Conservation (phyloP, 176 grass and related monocot species). For the Hordeum vulgare region MorexV3_pseudomolecules_assembly NC_058522.1:566290253-566290752, state of each 20-base stretch:
- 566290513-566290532: background rate
- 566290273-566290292: too few species aligned
- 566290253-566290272: slow-evolving; percentile 38
- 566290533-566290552: background rate
- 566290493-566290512: background rate
- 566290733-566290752: too few species aligned
- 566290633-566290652: background rate
- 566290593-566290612: background rate
- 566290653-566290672: background rate
- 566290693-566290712: too few species aligned
- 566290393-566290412: background rate
- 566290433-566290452: too few species aligned
- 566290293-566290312: too few species aligned
- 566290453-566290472: background rate
- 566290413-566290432: background rate
- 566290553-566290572: background rate
- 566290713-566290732: too few species aligned
- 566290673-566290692: too few species aligned
- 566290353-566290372: too few species aligned
- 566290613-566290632: background rate
- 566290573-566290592: background rate
- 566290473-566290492: background rate
- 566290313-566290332: too few species aligned
- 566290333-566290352: too few species aligned
- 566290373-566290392: background rate